A percentile compares a stretch with the other conserved stretches of the same genome.
These are phyloP conservation scores for Aspergillus nidulans DNA, from an alignment of 495 filamentous ascomycete species.

Conservation along the genomic window DNA sequence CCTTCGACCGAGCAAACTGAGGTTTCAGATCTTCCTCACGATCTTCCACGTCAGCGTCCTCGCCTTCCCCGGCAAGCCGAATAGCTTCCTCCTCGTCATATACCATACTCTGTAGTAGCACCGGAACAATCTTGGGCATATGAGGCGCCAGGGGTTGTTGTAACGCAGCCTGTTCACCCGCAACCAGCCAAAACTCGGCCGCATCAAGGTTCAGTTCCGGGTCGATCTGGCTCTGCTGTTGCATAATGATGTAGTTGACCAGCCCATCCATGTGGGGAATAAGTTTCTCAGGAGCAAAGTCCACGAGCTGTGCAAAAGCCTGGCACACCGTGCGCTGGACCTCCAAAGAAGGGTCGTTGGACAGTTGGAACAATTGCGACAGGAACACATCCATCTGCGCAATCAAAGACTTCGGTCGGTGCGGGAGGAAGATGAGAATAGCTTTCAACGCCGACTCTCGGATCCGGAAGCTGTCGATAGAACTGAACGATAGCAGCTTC, in stretches of 20 bases:
- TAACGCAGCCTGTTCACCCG: constrained; percentile 80
- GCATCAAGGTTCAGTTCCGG: constrained; percentile 91
- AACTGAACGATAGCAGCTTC: constrained; percentile 82
- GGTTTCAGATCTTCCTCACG: constrained; percentile 88
- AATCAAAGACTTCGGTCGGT: constrained; percentile 71
- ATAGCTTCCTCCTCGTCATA: constrained; percentile 92
- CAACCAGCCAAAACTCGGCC: constrained; percentile 94
- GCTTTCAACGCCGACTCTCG: constrained; percentile 71
- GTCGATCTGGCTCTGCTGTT: constrained; percentile 79
- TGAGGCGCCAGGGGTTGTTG: constrained; percentile 69
- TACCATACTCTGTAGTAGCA: constrained; percentile 91
- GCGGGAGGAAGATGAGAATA: constrained; percentile 87
- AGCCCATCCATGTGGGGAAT: constrained; percentile 82
- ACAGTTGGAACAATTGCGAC: constrained; percentile 73
- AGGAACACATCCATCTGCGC: constrained; percentile 74
- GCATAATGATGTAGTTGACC: constrained; percentile 86
- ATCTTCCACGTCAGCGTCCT: constrained; percentile 92
- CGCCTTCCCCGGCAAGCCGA: constrained; percentile 71
- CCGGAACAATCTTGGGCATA: constrained; percentile 81
- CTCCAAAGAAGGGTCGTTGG: constrained; percentile 67
- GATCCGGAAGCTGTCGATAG: constrained; percentile 66
- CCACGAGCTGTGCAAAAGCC: constrained; percentile 86
- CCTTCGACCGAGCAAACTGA: constrained; percentile 78
- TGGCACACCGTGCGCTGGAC: constrained; percentile 90
- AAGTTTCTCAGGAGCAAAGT: constrained; percentile 85